Evolutionary conservation across 176 grass and related monocot species (phyloP).

Genomic region (Rhynchospora pubera): DNA sequence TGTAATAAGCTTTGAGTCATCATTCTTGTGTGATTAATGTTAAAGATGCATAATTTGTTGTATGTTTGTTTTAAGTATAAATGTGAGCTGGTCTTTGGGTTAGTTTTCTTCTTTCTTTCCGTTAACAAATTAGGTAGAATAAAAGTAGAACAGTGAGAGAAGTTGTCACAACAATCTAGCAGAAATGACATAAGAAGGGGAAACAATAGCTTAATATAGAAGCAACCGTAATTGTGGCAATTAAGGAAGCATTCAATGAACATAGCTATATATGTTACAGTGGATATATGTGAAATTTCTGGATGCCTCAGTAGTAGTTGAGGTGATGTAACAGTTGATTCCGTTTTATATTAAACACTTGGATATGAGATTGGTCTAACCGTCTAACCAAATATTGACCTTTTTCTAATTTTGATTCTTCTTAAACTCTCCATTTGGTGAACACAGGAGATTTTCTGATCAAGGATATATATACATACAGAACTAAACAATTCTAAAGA

Average conservation of each 20-base stretch:
- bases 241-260: conserved; percentile 15
- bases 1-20: not conserved
- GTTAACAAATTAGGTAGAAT: not conserved
- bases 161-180: conserved; percentile 23
- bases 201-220: not conserved
- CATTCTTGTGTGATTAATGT: conserved; percentile 15
- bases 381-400: not conserved
- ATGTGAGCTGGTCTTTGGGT: conserved; percentile 6
- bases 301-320: conserved; percentile 15
- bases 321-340: not conserved
- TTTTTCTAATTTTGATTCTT: not conserved
- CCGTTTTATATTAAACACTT: not conserved
- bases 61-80: not conserved
- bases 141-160: not conserved
- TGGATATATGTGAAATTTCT: not conserved
- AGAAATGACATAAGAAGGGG: not conserved
- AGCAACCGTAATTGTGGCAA: conserved; percentile 19
- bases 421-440: too few species aligned
- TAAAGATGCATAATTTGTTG: conserved; percentile 2
- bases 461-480: too few species aligned
- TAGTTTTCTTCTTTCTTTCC: not conserved
- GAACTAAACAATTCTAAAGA: not conserved
- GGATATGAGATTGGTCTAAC: conserved; percentile 2
- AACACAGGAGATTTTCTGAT: too few species aligned
- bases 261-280: not conserved